phyloP scores from a whole-genome alignment of 1,284 basidiomycete species.

The Boletellus sp. region DNA sequence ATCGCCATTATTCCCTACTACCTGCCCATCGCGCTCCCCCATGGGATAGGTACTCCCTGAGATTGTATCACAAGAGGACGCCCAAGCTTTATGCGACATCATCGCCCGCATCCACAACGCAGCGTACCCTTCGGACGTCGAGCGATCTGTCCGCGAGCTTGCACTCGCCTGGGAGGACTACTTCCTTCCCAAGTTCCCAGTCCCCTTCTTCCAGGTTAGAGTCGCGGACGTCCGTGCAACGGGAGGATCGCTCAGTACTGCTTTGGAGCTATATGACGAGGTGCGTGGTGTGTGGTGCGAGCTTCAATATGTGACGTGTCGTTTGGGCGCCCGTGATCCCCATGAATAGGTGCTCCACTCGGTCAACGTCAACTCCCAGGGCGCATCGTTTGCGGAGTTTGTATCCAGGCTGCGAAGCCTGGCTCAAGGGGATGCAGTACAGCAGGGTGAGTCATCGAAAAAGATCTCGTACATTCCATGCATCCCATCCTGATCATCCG shows the following conservation, averaged over 20 bases:
- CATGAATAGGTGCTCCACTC: slow-evolving; percentile 23
- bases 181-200: slow-evolving; percentile 29
- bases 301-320: neutral
- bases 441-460: slow-evolving; percentile 22
- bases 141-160: slow-evolving; percentile 24
- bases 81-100: slow-evolving; percentile 18
- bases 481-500: slow-evolving; percentile 1
- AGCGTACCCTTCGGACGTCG: slow-evolving; percentile 13
- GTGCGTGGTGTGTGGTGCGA: slow-evolving; percentile 13
- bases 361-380: slow-evolving; percentile 15
- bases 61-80: slow-evolving; percentile 23
- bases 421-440: slow-evolving; percentile 26
- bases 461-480: neutral
- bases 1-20: slow-evolving; percentile 1
- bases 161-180: slow-evolving; percentile 32
- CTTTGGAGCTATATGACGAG: slow-evolving; percentile 29
- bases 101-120: slow-evolving; percentile 16
- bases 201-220: slow-evolving; percentile 33
- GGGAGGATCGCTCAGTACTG: slow-evolving; percentile 31
- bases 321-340: neutral
- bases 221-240: slow-evolving; percentile 31
- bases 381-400: slow-evolving; percentile 21
- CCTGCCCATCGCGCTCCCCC: neutral
- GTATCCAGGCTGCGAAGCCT: slow-evolving; percentile 23
- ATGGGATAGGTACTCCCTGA: slow-evolving; percentile 20